Conservation (phyloP, 345 rosid genomes). For the Euphorbia peplus region DNA sequence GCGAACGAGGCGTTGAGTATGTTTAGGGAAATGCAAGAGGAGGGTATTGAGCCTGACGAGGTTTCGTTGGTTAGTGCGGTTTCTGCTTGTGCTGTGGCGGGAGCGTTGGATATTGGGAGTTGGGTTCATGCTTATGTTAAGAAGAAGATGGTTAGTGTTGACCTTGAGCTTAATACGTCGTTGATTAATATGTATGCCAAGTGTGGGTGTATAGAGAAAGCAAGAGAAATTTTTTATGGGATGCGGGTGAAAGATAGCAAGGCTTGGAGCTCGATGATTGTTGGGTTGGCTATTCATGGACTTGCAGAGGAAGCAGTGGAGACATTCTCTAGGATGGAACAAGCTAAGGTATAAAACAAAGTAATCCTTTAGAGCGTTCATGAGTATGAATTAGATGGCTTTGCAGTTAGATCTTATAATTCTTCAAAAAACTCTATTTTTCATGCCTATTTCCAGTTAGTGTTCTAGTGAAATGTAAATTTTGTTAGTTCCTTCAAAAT, state of each 20-base stretch:
- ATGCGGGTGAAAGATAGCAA: constrained; percentile 19
- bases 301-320: constrained; percentile 20
- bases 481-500: not conserved
- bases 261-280: constrained; percentile 24
- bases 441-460: not conserved
- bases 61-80: constrained; percentile 17
- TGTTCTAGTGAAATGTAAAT: not conserved
- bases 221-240: constrained; percentile 18
- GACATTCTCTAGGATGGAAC: constrained; percentile 12
- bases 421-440: too few species aligned
- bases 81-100: constrained; percentile 21
- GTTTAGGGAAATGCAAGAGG: constrained; percentile 24
- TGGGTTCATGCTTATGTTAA: constrained; percentile 17
- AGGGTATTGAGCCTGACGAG: constrained; percentile 19
- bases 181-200: constrained; percentile 20
- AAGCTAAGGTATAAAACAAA: constrained; percentile 22
- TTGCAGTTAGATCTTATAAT: too few species aligned
- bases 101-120: constrained; percentile 25
- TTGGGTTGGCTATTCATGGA: constrained; percentile 20
- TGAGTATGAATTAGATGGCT: too few species aligned
- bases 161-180: constrained; percentile 19
- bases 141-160: constrained; percentile 12
- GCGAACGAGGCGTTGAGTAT: constrained; percentile 20
- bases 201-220: constrained; percentile 23
- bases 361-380: too few species aligned